Percentiles rank a stretch among this genome's conserved stretches.
Evolutionary conservation across 2,329 filamentous ascomycete genomes (phyloP).

Genomic region (Neonectria neomacrospora): DNA sequence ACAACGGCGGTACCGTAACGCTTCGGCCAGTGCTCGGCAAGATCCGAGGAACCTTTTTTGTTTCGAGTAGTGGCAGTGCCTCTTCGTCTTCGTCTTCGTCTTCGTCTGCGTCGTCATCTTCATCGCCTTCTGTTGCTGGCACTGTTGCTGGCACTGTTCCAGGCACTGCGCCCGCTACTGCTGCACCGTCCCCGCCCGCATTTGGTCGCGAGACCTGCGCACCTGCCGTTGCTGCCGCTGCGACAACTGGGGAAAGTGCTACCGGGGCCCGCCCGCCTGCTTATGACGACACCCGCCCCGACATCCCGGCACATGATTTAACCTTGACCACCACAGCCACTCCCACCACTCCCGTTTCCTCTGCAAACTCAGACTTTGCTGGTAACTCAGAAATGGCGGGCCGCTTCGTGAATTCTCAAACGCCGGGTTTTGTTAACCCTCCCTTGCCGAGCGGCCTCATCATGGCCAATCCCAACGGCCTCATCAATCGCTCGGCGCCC

Average conservation of each 20-base stretch:
- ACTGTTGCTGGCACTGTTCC: not conserved
- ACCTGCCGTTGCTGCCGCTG: slow-evolving; percentile 35
- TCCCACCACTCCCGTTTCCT: slow-evolving; percentile 32
- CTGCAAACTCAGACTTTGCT: slow-evolving; percentile 31
- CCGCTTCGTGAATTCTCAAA: slow-evolving; percentile 32
- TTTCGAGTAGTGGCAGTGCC: slow-evolving; percentile 5
- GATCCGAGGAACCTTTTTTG: slow-evolving; percentile 23
- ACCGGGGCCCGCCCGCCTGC: slow-evolving; percentile 41
- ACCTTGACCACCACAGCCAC: slow-evolving; percentile 34
- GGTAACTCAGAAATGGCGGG: slow-evolving; percentile 39
- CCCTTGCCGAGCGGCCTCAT: slow-evolving; percentile 40
- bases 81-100: not conserved
- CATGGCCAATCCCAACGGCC: slow-evolving; percentile 57
- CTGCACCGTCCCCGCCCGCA: slow-evolving; percentile 15
- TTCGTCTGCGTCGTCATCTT: not conserved
- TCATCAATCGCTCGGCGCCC: slow-evolving; percentile 59
- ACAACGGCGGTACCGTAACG: slow-evolving; percentile 15
- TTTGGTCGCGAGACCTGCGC: slow-evolving; percentile 24
- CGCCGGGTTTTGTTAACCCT: slow-evolving; percentile 28
- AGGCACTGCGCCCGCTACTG: slow-evolving; percentile 13
- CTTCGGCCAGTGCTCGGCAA: slow-evolving; percentile 28
- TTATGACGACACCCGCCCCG: slow-evolving; percentile 47
- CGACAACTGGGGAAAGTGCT: slow-evolving; percentile 36
- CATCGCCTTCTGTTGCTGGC: slow-evolving; percentile 2
- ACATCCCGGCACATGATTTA: slow-evolving; percentile 42